phyloP scores from a whole-genome alignment of 495 filamentous ascomycete species.

The Astrothelium subdiscretum region DNA sequence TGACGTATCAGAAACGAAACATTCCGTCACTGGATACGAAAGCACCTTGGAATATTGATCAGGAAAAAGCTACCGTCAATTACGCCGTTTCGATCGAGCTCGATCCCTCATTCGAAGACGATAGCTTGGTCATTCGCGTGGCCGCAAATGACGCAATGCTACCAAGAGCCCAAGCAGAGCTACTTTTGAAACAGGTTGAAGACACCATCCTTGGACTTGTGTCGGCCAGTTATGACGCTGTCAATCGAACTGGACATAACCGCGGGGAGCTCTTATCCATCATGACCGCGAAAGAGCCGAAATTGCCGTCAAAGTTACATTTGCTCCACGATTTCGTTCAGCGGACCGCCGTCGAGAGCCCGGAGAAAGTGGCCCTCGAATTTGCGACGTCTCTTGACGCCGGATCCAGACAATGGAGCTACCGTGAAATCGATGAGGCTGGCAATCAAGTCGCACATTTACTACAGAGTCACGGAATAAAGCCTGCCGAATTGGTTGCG shows the following conservation, averaged over 20 bases:
- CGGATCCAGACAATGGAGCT: slow-evolving; percentile 44
- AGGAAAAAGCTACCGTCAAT: slow-evolving; percentile 47
- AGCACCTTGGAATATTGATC: slow-evolving; percentile 35
- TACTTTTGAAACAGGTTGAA: slow-evolving; percentile 54
- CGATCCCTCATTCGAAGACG: slow-evolving; percentile 34
- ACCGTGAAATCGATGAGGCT: slow-evolving; percentile 45
- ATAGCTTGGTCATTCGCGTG: slow-evolving; percentile 42
- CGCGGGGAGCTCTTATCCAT: slow-evolving; percentile 39
- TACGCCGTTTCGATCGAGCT: slow-evolving; percentile 66
- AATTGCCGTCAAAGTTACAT: slow-evolving; percentile 31
- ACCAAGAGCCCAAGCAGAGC: slow-evolving; percentile 47
- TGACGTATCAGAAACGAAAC: slow-evolving; percentile 60
- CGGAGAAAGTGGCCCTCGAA: slow-evolving; percentile 45
- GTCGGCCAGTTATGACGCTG: slow-evolving; percentile 22
- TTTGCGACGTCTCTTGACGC: slow-evolving; percentile 36
- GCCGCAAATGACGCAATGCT: slow-evolving; percentile 50
- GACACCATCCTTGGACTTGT: slow-evolving; percentile 38
- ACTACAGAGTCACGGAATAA: slow-evolving; percentile 28
- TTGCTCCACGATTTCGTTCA: slow-evolving; percentile 58
- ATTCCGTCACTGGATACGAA: slow-evolving; percentile 6
- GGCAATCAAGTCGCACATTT: slow-evolving; percentile 50
- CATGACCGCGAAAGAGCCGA: slow-evolving; percentile 36
- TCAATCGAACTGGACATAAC: slow-evolving; percentile 11
- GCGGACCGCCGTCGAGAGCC: slow-evolving; percentile 25
- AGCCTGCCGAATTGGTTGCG: slow-evolving; percentile 48